phyloP scores from a whole-genome alignment of 2,329 filamentous ascomycete species.

The Amesomyces nigricolor region DNA sequence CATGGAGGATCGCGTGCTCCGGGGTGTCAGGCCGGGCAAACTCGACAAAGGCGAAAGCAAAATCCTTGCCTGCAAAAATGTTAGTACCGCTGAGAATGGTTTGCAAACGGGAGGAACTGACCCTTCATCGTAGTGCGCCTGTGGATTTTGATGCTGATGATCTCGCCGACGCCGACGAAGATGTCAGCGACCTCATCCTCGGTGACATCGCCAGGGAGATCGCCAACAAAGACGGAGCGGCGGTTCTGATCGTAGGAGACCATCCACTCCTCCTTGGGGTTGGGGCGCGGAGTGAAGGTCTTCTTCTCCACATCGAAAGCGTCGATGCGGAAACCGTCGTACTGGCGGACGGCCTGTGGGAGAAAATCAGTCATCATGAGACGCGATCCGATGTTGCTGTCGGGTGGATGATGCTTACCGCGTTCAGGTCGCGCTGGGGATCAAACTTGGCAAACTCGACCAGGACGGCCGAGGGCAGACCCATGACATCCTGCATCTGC shows the following conservation, averaged over 20 bases:
- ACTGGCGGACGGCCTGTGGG: conserved; percentile 12
- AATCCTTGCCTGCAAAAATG: background rate
- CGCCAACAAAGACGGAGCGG: conserved; percentile 45
- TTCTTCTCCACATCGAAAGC: conserved; percentile 29
- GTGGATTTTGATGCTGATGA: conserved; percentile 32
- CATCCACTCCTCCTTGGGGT: conserved; percentile 25
- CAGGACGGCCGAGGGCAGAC: conserved; percentile 37
- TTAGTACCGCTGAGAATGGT: background rate
- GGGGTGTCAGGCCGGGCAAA: conserved; percentile 15
- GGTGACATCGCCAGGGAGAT: conserved; percentile 36
- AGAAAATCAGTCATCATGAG: background rate
- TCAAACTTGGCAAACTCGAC: conserved; percentile 50
- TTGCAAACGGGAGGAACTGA: background rate
- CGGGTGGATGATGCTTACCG: conserved; percentile 34
- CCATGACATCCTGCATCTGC: conserved; percentile 31
- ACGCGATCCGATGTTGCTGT: background rate
- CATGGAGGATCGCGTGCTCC: conserved; percentile 8
- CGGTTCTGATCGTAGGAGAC: conserved; percentile 39
- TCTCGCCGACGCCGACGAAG: conserved; percentile 36
- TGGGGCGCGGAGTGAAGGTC: conserved; percentile 6
- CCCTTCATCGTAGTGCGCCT: conserved; percentile 11
- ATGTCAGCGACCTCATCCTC: conserved; percentile 35
- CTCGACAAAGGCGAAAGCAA: conserved; percentile 23
- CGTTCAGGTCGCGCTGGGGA: conserved; percentile 42
- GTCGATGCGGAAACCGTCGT: conserved; percentile 19